Conservation (phyloP, 371 early-diverging fungal genomes). For the Nematocida sp. region DNA sequence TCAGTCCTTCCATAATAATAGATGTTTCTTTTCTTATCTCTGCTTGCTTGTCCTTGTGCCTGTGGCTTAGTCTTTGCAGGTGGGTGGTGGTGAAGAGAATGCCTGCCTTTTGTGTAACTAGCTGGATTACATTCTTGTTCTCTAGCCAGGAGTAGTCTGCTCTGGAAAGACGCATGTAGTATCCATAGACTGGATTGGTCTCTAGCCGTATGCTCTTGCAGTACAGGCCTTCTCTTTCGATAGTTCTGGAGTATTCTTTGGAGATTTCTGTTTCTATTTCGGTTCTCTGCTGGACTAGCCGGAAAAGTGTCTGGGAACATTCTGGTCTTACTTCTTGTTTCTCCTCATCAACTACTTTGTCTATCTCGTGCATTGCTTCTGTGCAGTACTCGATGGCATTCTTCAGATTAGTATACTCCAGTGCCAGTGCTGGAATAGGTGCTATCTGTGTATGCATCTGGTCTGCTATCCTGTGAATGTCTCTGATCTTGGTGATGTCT, state of each 20-base stretch:
- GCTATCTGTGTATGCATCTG: neutral
- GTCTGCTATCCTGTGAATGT: neutral
- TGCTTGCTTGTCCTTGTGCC: slow-evolving; percentile 9
- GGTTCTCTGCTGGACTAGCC: slow-evolving; percentile 1
- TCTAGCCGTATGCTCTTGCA: slow-evolving; percentile 11
- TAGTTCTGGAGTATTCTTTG: slow-evolving; percentile 46
- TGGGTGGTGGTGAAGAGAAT: slow-evolving; percentile 59
- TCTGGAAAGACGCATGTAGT: slow-evolving; percentile 57
- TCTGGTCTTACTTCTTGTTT: slow-evolving; percentile 8
- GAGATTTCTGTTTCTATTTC: slow-evolving; percentile 53
- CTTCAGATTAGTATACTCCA: neutral
- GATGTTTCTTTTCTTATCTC: slow-evolving; percentile 46
- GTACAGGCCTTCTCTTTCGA: slow-evolving; percentile 7
- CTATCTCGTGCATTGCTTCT: slow-evolving; percentile 43
- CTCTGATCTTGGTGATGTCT: slow-evolving; percentile 52
- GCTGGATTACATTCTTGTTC: slow-evolving; percentile 50
- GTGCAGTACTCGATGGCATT: slow-evolving; percentile 10
- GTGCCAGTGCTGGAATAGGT: neutral
- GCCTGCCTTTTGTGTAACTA: slow-evolving; percentile 59
- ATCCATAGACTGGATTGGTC: slow-evolving; percentile 17
- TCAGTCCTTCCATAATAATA: slow-evolving; percentile 39
- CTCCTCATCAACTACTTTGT: slow-evolving; percentile 50
- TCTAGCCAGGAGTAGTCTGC: slow-evolving; percentile 53
- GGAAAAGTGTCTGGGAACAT: slow-evolving; percentile 1
- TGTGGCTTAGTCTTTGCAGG: slow-evolving; percentile 15